Evolutionary conservation across 345 rosid genomes (phyloP).

Genomic region (Eutrema yunnanense): DNA sequence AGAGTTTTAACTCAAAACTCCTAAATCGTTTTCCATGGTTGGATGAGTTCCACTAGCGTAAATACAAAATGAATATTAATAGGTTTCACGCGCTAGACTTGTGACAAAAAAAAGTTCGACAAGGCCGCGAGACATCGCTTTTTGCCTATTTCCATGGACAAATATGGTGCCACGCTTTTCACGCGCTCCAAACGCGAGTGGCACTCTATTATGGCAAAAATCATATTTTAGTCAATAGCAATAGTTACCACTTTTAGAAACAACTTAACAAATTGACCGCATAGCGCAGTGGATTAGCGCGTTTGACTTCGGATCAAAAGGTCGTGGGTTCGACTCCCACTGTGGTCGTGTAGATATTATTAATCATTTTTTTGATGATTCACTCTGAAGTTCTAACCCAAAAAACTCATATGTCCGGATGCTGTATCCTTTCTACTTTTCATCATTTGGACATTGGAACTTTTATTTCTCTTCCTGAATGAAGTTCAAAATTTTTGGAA

Average conservation of each 20-base stretch:
- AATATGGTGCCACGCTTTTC: not conserved
- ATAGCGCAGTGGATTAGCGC: conserved; percentile 98
- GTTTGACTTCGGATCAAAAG: conserved; percentile 89
- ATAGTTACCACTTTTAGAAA: too few species aligned
- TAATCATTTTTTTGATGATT: not conserved
- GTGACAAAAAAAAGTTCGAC: not conserved
- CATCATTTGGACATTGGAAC: not conserved
- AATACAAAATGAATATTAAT: not conserved
- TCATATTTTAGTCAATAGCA: too few species aligned
- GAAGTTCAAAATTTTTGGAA: not conserved
- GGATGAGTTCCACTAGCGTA: not conserved
- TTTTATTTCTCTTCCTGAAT: not conserved
- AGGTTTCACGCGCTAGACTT: not conserved
- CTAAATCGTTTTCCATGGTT: not conserved
- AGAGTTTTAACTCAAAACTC: not conserved
- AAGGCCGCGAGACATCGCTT: not conserved
- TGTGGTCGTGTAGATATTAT: conserved; percentile 42
- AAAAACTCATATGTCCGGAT: not conserved
- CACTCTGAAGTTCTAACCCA: too few species aligned
- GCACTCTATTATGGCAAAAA: not conserved
- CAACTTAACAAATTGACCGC: conserved; percentile 31
- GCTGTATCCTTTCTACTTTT: not conserved
- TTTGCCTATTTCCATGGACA: not conserved
- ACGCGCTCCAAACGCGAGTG: not conserved
- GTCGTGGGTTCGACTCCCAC: conserved; percentile 95